A percentile compares a stretch with the other conserved stretches of the same genome.
These are phyloP conservation scores for Zelonia costaricensis DNA, from an alignment of 208 protist genomes.

Conservation along the genomic window DNA sequence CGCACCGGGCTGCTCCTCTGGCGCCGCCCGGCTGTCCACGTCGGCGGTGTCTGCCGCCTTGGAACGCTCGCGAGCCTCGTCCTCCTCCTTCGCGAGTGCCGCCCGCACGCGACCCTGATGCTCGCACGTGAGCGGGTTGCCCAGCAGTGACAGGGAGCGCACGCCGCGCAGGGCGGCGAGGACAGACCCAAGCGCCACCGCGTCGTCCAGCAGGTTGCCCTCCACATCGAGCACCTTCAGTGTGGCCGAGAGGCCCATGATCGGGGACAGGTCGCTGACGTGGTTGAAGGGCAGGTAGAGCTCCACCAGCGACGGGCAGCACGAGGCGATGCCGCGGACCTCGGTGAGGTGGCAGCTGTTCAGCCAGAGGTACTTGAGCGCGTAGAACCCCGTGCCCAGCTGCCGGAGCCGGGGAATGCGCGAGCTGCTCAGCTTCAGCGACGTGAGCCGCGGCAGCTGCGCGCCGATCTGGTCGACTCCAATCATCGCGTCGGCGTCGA, in stretches of 20 bases:
- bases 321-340: conserved; percentile 67
- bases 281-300: conserved; percentile 89
- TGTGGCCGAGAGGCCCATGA: conserved; percentile 63
- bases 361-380: conserved; percentile 76
- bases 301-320: conserved; percentile 63
- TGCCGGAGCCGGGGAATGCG: conserved; percentile 66
- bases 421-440: conserved; percentile 70
- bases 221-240: conserved; percentile 88
- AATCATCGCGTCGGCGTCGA: conserved; percentile 58
- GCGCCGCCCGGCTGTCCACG: no score
- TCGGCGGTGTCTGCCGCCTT: neutral
- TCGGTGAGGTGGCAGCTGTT: conserved; percentile 71
- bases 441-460: conserved; percentile 54
- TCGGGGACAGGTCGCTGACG: conserved; percentile 53
- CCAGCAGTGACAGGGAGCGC: conserved; percentile 57
- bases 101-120: conserved; percentile 17
- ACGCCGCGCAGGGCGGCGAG: conserved; percentile 48
- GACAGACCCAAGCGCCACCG: conserved; percentile 25
- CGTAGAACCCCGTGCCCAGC: conserved; percentile 61
- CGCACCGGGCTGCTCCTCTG: neutral
- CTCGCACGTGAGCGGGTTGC: conserved; percentile 58
- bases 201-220: conserved; percentile 72
- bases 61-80: neutral
- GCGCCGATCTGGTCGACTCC: conserved; percentile 60
- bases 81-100: conserved; percentile 1